Conservation (phyloP, 148 eudicot species). For the Rhododendron vialii region DNA sequence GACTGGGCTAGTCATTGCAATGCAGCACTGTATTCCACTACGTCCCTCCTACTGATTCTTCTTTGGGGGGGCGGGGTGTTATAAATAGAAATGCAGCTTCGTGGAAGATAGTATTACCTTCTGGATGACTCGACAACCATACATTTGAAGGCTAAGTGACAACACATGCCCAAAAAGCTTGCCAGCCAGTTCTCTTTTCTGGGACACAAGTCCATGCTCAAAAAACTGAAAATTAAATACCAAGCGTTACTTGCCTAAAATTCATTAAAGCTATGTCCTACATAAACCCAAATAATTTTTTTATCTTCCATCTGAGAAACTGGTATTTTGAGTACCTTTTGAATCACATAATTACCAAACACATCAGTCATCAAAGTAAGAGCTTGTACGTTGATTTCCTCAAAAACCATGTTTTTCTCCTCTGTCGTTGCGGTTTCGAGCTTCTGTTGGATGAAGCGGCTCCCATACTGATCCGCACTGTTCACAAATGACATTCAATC, state of each 20-base stretch:
- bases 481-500: constrained; percentile 11
- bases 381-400: constrained; percentile 85
- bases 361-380: constrained; percentile 96
- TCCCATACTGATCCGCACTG: constrained; percentile 99
- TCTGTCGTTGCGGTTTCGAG: constrained; percentile 90
- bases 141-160: constrained; percentile 96
- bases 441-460: constrained; percentile 98
- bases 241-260: neutral
- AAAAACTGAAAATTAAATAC: constrained; percentile 54
- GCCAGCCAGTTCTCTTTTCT: constrained; percentile 81
- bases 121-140: constrained; percentile 98
- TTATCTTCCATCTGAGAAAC: neutral
- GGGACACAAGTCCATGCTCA: constrained; percentile 89
- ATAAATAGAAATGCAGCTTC: neutral
- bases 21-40: neutral
- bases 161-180: constrained; percentile 85
- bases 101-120: constrained; percentile 47
- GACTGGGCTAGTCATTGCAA: neutral
- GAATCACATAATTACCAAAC: constrained; percentile 95
- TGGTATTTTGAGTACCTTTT: constrained; percentile 54
- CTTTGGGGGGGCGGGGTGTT: no score
- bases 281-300: neutral
- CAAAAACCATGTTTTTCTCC: constrained; percentile 89
- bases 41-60: no score
- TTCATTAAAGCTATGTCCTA: neutral